Evolutionary conservation across 2,329 filamentous ascomycete genomes (phyloP), one percentile per base, ranked within the genome.

Genomic region (Calycina herbarum): DNA sequence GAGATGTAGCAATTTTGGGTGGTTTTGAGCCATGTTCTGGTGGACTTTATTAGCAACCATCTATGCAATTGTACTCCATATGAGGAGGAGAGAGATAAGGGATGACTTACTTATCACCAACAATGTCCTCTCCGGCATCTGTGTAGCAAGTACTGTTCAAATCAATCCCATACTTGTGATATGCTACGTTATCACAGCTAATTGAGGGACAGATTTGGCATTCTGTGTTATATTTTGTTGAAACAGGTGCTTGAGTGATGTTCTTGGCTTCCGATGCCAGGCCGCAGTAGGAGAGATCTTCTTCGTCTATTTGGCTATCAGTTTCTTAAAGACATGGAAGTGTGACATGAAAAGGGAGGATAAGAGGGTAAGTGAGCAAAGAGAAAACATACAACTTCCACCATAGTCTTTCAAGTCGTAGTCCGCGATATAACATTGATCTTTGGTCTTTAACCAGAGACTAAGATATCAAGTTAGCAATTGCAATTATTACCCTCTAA

Each of bases 171-270:
- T 67, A 60, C 17, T 61, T 60, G 1, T 66, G 45, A 59, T 71
- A 72, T 35, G 61, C 57, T 5, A 71, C 42, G 2, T 33, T 62
- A 6, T 57, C 69, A 15, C 69, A 72, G 56, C 58, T 42, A 13
- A 70, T 67, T 29, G 64, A 64, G 11, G 67, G 67, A 51, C 69
- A 71, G 57, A 72, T 59, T 27, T 68, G 69, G 31, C 70, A 72
- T 54, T 72, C 70, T 8, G 61, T 61, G 40, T 71, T 62, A 35
- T 71, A 72, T 5, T 58, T 40, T 70, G 63, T 3, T 62, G 64
- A 7, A 58, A 51, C 13, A 61, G 29, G 33, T 64, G 56, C 66
- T 45, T 65, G 66, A 4, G 69, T 72, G 27, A 67, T 62, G 20
- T 68, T 64, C 15, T 61, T 31, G 31, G 61, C 51, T 24, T 68